A percentile compares a stretch with the other conserved stretches of the same genome.
Conservation (phyloP, 148 eudicot species). For the Salicornia ramosissima region DNA sequence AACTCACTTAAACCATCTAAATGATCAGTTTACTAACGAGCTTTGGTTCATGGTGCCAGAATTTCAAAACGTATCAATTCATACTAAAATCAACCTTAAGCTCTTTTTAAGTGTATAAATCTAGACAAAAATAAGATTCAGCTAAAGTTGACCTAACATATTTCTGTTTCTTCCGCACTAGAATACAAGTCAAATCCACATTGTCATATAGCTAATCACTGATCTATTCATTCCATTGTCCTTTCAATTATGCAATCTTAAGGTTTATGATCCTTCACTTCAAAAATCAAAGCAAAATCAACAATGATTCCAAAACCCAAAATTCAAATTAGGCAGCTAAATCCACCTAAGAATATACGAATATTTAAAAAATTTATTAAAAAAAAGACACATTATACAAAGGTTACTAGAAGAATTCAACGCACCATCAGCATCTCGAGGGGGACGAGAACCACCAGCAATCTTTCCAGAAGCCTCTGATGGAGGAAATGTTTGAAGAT, state of each 20-base stretch:
- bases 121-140: too few species aligned
- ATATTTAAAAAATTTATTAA: neutral
- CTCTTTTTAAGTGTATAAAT: too few species aligned
- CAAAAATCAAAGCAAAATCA: neutral
- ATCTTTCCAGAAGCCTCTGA: constrained; percentile 72
- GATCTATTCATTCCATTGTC: neutral
- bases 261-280: neutral
- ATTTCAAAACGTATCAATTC: neutral
- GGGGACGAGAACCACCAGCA: constrained; percentile 54
- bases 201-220: too few species aligned
- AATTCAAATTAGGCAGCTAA: neutral
- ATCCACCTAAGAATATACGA: neutral
- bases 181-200: neutral
- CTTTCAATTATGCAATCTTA: neutral
- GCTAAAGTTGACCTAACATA: neutral
- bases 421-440: constrained; percentile 87
- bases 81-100: neutral
- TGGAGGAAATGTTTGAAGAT: constrained; percentile 78
- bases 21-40: neutral
- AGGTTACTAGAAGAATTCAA: neutral
- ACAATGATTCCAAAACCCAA: neutral
- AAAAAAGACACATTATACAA: neutral
- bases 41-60: neutral
- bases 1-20: neutral
- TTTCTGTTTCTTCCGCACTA: too few species aligned